phyloP scores from a whole-genome alignment of 306 rosid genomes.

The Oxytropis ochrocephala region DNA sequence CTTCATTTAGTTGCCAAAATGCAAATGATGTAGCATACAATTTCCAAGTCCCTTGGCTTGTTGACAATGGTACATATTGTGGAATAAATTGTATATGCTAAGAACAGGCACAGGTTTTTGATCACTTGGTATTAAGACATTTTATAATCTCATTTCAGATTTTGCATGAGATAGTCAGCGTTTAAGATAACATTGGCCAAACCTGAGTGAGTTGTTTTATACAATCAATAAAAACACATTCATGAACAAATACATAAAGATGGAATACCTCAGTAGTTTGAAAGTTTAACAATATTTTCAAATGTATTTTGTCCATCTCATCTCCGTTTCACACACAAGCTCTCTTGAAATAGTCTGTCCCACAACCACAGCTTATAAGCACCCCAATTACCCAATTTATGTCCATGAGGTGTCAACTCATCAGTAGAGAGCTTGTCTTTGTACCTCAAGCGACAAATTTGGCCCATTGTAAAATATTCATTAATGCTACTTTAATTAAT shows the following conservation, averaged over 20 bases:
- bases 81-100: slow-evolving; percentile 7
- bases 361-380: no score
- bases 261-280: neutral
- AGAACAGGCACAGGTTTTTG: neutral
- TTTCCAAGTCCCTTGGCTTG: slow-evolving; percentile 13
- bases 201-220: neutral
- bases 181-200: neutral
- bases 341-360: no score
- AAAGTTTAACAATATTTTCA: no score
- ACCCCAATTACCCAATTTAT: no score
- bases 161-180: neutral
- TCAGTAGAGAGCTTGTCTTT: no score
- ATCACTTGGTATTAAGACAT: neutral
- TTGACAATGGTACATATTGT: slow-evolving; percentile 9
- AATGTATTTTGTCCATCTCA: neutral
- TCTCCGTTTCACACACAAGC: neutral
- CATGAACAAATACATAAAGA: neutral
- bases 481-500: no score
- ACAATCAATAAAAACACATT: neutral
- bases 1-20: slow-evolving; percentile 22
- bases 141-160: neutral
- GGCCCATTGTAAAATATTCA: no score
- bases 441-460: no score
- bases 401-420: no score
- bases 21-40: slow-evolving; percentile 28